Base-by-base conservation (phyloP, 2,329 filamentous ascomycete species). In the Colletotrichum endophyticum region DNA sequence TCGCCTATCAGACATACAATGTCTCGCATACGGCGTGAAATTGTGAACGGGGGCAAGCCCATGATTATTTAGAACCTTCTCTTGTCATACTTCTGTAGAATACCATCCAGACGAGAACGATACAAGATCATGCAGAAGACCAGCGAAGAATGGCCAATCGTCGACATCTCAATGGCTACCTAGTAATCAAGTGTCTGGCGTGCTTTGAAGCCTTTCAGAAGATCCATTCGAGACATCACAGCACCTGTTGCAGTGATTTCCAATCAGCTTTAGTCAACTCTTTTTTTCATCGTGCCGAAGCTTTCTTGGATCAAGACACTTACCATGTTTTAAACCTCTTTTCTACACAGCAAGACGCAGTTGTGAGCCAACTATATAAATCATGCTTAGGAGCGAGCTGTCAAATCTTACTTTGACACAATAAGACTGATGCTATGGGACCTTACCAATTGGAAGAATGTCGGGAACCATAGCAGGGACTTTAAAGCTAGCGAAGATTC, bases 21-120 rank as follows among this genome's bases (percentile, higher is more conserved):
- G 36, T 44, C 36, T 44, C 5, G 8, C 36, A 5, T 19, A 16
- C 34, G 15, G 34, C 6, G 13, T 36, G 34, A 36, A 34, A 36
- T 6, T 36, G 15, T 8, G 7, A 8, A 36, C 15, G 15, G 13
- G 15, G 15, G 15, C 34, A 36, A 16, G 34, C 6, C 16, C 39
- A n/a, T 11, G 9, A 44, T 8, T n/a, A n/a, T 4, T 44, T 0
- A 1, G 2, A n/a, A 49, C 0, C 5, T 6, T n/a, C 5, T 49
- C 19, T 6, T 0, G 5, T 4, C 19, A 12, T 12, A 11, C 19
- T 44, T n/a, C 5, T 11, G 3, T 6, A 3, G 2, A 11, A 44
- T 39, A 44, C 19, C 5, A 1, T n/a, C 19, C 19, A 3, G 9
- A n/a, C 19, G 3, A 1, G 19, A 1, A n/a, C 5, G 39, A n/a